A percentile compares a stretch with the other conserved stretches of the same genome.
Conservation (phyloP, 129 eudicot genomes). For the Dittrichia graveolens region DNA sequence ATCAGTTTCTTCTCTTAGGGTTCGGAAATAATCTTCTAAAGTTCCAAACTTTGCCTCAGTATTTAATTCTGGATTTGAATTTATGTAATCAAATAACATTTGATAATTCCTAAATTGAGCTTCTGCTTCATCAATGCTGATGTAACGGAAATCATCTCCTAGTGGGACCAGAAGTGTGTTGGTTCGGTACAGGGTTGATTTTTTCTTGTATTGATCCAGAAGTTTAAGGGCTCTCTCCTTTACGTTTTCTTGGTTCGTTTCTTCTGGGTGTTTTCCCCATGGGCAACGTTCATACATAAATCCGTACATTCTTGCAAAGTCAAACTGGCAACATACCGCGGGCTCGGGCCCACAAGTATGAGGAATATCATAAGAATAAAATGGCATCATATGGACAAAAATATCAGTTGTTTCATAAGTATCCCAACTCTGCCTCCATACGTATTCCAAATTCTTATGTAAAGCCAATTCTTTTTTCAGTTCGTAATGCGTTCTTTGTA, state of each 20-base stretch:
- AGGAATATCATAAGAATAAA: slow-evolving; percentile 91
- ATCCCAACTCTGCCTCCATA: slow-evolving; percentile 99
- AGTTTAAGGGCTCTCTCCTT: slow-evolving; percentile 77
- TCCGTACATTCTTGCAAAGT: slow-evolving; percentile 90
- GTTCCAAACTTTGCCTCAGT: slow-evolving; percentile 95
- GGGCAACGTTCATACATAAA: slow-evolving; percentile 92
- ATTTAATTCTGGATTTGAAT: slow-evolving; percentile 77
- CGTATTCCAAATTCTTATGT: slow-evolving; percentile 77
- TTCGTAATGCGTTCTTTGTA: slow-evolving; percentile 98
- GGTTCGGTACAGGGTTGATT: slow-evolving; percentile 89
- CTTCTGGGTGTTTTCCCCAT: slow-evolving; percentile 91
- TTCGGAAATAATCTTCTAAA: slow-evolving; percentile 86
- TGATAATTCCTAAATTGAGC: slow-evolving; percentile 96
- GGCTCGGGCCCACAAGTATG: slow-evolving; percentile 99
- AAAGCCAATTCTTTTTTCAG: slow-evolving; percentile 87
- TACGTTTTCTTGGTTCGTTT: slow-evolving; percentile 84
- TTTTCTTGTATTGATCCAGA: slow-evolving; percentile 90
- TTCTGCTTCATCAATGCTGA: slow-evolving; percentile 96
- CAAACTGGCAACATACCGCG: slow-evolving; percentile 95
- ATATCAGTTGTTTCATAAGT: slow-evolving; percentile 88
- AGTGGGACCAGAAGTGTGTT: slow-evolving; percentile 94
- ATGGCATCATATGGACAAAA: slow-evolving; percentile 99
- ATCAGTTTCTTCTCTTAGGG: slow-evolving; percentile 87
- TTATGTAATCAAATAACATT: slow-evolving; percentile 86
- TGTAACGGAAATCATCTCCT: slow-evolving; percentile 96